A percentile compares a stretch with the other conserved stretches of the same genome.
phyloP scores from a whole-genome alignment of 208 protist genomes.

The Leishmania braziliensis region DNA sequence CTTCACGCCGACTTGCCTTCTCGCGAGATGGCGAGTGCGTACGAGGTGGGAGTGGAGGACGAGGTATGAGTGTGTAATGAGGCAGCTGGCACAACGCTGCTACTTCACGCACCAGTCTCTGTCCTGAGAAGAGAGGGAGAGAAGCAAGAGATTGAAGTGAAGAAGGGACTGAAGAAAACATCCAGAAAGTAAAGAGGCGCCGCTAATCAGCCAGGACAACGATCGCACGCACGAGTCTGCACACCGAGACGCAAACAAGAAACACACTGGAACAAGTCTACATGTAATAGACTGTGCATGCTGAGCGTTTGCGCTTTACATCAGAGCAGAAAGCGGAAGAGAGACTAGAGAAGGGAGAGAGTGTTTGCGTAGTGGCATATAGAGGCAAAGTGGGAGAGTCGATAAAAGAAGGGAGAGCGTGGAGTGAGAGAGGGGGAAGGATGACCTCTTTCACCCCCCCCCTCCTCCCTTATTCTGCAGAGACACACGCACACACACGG shows the following conservation, averaged over 20 bases:
- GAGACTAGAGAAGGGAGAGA: neutral
- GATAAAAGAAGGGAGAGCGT: neutral
- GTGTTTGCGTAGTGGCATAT: neutral
- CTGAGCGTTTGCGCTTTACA: slow-evolving; percentile 9
- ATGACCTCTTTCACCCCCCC: neutral
- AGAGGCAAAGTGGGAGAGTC: neutral
- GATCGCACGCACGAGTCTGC: neutral
- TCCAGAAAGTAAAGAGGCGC: no score
- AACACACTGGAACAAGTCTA: slow-evolving; percentile 8
- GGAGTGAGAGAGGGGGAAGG: neutral
- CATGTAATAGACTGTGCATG: slow-evolving; percentile 8
- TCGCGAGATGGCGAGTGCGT: no score
- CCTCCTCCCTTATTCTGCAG: neutral
- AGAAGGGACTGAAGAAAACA: slow-evolving; percentile 2
- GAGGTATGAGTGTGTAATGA: neutral
- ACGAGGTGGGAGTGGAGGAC: neutral
- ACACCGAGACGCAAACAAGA: slow-evolving; percentile 1
- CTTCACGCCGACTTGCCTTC: no score
- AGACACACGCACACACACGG: neutral
- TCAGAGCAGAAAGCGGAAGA: neutral
- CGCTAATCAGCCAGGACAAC: neutral
- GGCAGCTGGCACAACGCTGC: slow-evolving; percentile 1
- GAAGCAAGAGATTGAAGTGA: neutral
- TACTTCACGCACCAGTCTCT: no score
- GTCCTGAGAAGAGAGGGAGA: neutral